phyloP scores from a whole-genome alignment of 306 rosid genomes.

The Lablab purpureus region DNA sequence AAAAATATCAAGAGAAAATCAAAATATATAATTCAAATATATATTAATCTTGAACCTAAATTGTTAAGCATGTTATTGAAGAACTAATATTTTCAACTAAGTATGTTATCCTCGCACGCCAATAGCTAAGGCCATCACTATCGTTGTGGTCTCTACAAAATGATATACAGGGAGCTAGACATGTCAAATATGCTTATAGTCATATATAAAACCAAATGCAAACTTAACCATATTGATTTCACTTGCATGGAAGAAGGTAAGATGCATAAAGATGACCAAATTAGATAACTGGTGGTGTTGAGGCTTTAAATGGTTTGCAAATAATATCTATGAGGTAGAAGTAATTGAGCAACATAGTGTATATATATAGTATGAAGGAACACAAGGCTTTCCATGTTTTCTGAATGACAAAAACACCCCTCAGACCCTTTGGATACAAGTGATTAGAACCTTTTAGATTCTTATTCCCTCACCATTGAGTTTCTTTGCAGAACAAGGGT shows the following conservation, averaged over 20 bases:
- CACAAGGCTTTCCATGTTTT: not conserved
- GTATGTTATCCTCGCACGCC: slow-evolving; percentile 99
- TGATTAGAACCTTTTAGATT: slow-evolving; percentile 63
- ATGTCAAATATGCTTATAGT: slow-evolving; percentile 40
- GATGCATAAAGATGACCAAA: slow-evolving; percentile 28
- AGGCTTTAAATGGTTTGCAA: slow-evolving; percentile 26
- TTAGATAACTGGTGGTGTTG: not conserved
- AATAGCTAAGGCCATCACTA: slow-evolving; percentile 79
- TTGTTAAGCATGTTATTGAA: too few species aligned
- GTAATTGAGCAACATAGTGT: slow-evolving; percentile 32
- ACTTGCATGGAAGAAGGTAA: slow-evolving; percentile 1
- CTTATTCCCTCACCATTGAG: slow-evolving; percentile 54
- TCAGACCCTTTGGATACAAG: slow-evolving; percentile 30
- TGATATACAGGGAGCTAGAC: slow-evolving; percentile 99
- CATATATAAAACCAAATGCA: slow-evolving; percentile 9
- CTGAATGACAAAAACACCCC: slow-evolving; percentile 27
- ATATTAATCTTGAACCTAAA: too few species aligned
- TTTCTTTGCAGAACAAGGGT: slow-evolving; percentile 25
- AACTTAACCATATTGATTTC: not conserved
- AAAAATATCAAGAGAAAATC: too few species aligned
- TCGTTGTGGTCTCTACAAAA: slow-evolving; percentile 74
- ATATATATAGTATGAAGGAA: slow-evolving; percentile 32
- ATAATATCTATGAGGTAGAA: not conserved
- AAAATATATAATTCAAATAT: too few species aligned
- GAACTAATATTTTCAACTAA: too few species aligned